These are phyloP conservation scores for Alternaria alternata DNA, from an alignment of 2,329 filamentous ascomycete species.

Conservation along the genomic window DNA sequence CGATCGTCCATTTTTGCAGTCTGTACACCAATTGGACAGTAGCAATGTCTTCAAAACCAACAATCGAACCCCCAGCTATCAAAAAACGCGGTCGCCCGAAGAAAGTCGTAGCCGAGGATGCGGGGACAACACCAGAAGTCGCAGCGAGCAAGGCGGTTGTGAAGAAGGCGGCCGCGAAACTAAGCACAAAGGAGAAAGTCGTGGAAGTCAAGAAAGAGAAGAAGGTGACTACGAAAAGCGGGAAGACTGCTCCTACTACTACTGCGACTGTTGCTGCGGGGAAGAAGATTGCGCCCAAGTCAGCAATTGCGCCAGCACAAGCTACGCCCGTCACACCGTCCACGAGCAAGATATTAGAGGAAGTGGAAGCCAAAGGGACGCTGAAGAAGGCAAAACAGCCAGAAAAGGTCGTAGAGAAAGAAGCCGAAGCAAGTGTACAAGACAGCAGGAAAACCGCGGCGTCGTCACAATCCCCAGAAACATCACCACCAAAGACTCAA, in stretches of 20 bases:
- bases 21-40: slow-evolving; percentile 12
- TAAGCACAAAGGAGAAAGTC: slow-evolving; percentile 22
- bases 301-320: slow-evolving; percentile 9
- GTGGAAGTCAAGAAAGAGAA: slow-evolving; percentile 19
- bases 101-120: slow-evolving; percentile 39
- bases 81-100: slow-evolving; percentile 47
- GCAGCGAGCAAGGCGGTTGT: slow-evolving; percentile 26
- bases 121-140: slow-evolving; percentile 10
- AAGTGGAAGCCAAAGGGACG: slow-evolving; percentile 37
- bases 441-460: background rate
- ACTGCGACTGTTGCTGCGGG: background rate
- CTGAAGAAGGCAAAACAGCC: slow-evolving; percentile 20
- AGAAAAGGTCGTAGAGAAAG: background rate
- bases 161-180: slow-evolving; percentile 37
- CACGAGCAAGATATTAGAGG: slow-evolving; percentile 43
- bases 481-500: slow-evolving; percentile 16
- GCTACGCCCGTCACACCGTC: slow-evolving; percentile 38
- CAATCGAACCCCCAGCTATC: slow-evolving; percentile 20
- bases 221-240: slow-evolving; percentile 23
- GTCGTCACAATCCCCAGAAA: background rate
- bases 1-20: background rate
- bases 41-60: slow-evolving; percentile 23
- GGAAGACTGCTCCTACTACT: slow-evolving; percentile 10
- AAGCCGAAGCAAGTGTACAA: background rate
- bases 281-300: slow-evolving; percentile 23